These are phyloP conservation scores for Lachancea nothofagi DNA, from an alignment of 805 yeast genomes.

Conservation along the genomic window DNA sequence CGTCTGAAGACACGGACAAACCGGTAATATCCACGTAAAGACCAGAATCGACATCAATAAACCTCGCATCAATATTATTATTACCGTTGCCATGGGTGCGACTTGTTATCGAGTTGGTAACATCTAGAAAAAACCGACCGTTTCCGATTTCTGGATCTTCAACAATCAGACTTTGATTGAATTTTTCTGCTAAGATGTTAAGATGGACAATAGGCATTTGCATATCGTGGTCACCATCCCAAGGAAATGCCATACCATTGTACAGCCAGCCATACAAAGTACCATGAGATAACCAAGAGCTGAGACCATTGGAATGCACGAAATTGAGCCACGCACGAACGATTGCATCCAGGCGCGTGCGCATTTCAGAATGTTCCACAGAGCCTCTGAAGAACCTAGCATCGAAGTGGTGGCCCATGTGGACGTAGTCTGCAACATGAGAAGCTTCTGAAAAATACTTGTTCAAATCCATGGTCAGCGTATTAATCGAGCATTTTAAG, in stretches of 20 bases:
- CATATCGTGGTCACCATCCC: constrained; percentile 65
- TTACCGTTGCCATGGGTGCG: constrained; percentile 52
- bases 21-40: constrained; percentile 71
- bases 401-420: constrained; percentile 45
- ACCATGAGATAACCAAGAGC: constrained; percentile 64
- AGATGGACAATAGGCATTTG: constrained; percentile 51
- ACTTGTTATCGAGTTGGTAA: constrained; percentile 46
- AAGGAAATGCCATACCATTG: constrained; percentile 57
- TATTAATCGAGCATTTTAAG: constrained; percentile 31
- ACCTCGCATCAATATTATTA: constrained; percentile 67
- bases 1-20: constrained; percentile 41
- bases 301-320: constrained; percentile 39
- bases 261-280: constrained; percentile 58
- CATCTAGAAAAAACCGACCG: constrained; percentile 51
- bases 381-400: constrained; percentile 53
- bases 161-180: constrained; percentile 40
- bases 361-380: constrained; percentile 31
- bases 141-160: constrained; percentile 48
- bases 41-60: constrained; percentile 66
- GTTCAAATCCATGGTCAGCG: constrained; percentile 31
- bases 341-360: constrained; percentile 38
- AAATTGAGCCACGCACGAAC: constrained; percentile 50
- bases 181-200: constrained; percentile 38
- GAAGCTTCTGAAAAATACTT: constrained; percentile 36
- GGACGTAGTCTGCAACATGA: constrained; percentile 19